phyloP scores from a whole-genome alignment of 345 rosid species.

The Clausena lansium region DNA sequence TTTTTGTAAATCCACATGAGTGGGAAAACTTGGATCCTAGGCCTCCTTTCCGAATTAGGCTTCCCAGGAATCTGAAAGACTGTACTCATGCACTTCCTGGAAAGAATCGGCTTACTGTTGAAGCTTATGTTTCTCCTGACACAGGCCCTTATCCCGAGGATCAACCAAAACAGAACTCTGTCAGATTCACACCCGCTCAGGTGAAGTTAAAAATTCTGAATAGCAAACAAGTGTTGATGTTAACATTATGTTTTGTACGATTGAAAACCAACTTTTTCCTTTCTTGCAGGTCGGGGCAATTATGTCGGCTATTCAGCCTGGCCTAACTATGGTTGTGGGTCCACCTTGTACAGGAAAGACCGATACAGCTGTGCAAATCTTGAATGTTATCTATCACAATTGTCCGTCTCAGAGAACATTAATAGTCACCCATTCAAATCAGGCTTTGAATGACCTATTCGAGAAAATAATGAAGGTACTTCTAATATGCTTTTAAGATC shows the following conservation, averaged over 20 bases:
- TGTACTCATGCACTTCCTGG: slow-evolving; percentile 71
- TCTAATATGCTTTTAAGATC: background rate
- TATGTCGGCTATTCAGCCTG: slow-evolving; percentile 95
- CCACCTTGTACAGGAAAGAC: slow-evolving; percentile 99
- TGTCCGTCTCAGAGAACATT: slow-evolving; percentile 97
- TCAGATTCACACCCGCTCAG: slow-evolving; percentile 93
- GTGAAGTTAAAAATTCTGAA: slow-evolving; percentile 24
- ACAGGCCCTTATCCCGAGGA: slow-evolving; percentile 99
- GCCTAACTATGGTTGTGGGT: slow-evolving; percentile 97
- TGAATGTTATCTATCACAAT: slow-evolving; percentile 93
- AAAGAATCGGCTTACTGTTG: slow-evolving; percentile 76
- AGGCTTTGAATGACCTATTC: slow-evolving; percentile 97
- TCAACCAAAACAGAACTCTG: slow-evolving; percentile 94
- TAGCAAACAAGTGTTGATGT: no score
- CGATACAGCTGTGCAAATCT: slow-evolving; percentile 95
- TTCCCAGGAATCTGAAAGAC: slow-evolving; percentile 71
- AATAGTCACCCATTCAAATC: slow-evolving; percentile 96
- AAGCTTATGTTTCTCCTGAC: slow-evolving; percentile 86
- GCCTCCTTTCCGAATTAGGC: slow-evolving; percentile 75
- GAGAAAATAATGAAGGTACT: slow-evolving; percentile 94
- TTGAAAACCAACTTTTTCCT: no score
- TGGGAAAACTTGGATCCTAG: slow-evolving; percentile 57
- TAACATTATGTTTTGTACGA: no score
- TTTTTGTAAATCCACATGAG: slow-evolving; percentile 66
- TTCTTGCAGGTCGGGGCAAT: no score